Evolutionary conservation across 768 basidiomycete species (phyloP), one percentile per base, ranked within the genome.

Genomic region (Mycena maculata): DNA sequence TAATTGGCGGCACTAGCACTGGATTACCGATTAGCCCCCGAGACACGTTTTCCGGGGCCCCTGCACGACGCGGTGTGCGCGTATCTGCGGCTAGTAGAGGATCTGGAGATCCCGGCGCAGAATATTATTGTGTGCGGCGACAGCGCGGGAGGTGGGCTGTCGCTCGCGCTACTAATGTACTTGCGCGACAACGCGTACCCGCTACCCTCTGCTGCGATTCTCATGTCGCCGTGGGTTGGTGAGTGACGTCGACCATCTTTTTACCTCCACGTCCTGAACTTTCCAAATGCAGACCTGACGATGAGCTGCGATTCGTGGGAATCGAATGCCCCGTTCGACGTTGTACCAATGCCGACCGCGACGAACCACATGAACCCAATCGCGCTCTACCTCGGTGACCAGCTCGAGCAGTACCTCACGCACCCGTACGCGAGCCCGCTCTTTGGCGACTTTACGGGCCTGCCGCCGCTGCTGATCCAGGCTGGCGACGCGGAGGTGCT

Each of bases 241-340:
- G 64, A 81, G 93, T 87, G 41, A 33, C 18, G n/a, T 22, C 18
- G 60, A 4, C 61, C 33, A 42, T 36, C 12, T 65, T 36, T 38
- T n/a, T 38, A 23, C 52, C 38, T 30, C 45, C 33, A 52, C 53
- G 69, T 69, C 27, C 53, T 56, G 20, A 52, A 62, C 11, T 18
- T 50, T 27, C 38, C 36, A 25, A 36, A 36, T 36, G 22, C 70
- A 94, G 95, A 97, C 77, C 80, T 99, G 68, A 98, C 98, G 0
- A 94, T 98, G 89, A 96, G 95, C 71, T 98, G 96, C 76, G 94
- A 96, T 61, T 97, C 95, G n/a, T 99, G 97, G 95, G 95, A 97
- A 31, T 93, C 92, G 61, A 98, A 98, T 77, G 89, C 92, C 28
- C 80, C 85, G n/a, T 96, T 84, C 76, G 95, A 96, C 76, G 89